A percentile compares a stretch with the other conserved stretches of the same genome.
Conservation (phyloP, 2,329 filamentous ascomycete genomes). For the Pyrenophora tritici-repentis region DNA sequence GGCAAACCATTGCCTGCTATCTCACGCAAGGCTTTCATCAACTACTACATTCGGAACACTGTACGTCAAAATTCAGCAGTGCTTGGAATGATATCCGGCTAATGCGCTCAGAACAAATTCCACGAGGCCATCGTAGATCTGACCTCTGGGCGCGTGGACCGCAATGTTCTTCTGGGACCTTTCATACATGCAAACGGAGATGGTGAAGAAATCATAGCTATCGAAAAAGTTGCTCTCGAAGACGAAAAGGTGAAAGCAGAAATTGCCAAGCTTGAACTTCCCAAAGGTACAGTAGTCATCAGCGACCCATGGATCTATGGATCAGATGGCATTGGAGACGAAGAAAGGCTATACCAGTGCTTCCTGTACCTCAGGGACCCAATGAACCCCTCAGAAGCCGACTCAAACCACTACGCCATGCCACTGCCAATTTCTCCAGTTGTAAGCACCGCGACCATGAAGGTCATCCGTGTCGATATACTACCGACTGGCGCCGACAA, state of each 20-base stretch:
- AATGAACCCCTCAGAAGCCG: slow-evolving; percentile 61
- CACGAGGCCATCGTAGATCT: slow-evolving; percentile 66
- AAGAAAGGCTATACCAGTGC: slow-evolving; percentile 62
- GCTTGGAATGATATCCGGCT: not conserved
- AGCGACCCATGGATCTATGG: slow-evolving; percentile 74
- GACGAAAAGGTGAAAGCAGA: slow-evolving; percentile 63
- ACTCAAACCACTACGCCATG: slow-evolving; percentile 71
- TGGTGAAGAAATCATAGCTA: slow-evolving; percentile 63
- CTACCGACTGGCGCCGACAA: slow-evolving; percentile 70
- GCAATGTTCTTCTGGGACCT: slow-evolving; percentile 62
- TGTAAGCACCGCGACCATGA: slow-evolving; percentile 64
- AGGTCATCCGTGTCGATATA: slow-evolving; percentile 71
- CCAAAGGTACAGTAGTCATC: slow-evolving; percentile 61
- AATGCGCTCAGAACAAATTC: slow-evolving; percentile 59
- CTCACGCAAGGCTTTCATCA: slow-evolving; percentile 60
- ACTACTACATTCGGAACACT: slow-evolving; percentile 65
- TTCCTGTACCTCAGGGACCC: slow-evolving; percentile 71
- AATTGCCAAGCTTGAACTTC: slow-evolving; percentile 63
- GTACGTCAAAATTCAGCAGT: slow-evolving; percentile 45
- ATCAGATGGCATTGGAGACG: slow-evolving; percentile 55
- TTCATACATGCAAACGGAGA: slow-evolving; percentile 64
- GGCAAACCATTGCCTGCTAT: slow-evolving; percentile 57
- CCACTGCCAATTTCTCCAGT: slow-evolving; percentile 71
- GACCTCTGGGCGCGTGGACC: slow-evolving; percentile 56
- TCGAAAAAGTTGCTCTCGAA: slow-evolving; percentile 61